Evolutionary conservation across 129 eudicot genomes (phyloP).

Genomic region (Flaveria brownii): DNA sequence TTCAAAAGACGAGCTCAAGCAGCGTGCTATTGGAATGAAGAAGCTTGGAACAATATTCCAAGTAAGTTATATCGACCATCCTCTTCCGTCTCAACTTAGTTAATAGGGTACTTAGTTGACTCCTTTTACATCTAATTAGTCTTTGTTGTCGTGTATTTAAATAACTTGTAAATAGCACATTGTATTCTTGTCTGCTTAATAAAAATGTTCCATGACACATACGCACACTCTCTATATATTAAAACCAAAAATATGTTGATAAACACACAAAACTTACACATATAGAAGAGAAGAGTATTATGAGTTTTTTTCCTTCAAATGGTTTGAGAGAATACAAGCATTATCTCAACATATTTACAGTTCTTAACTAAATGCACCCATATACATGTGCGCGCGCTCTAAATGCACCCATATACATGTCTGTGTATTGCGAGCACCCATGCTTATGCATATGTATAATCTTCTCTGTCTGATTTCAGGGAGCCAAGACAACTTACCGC

Average conservation of each 20-base stretch:
- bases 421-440: background rate
- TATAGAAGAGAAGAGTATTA: background rate
- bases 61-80: constrained; percentile 42
- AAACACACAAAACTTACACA: background rate
- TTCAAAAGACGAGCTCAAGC: constrained; percentile 62
- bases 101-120: background rate
- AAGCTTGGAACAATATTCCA: constrained; percentile 79
- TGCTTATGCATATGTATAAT: background rate
- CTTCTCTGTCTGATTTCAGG: constrained; percentile 41
- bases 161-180: too few relatives aligned
- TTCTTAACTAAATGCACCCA: background rate
- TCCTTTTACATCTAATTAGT: too few relatives aligned
- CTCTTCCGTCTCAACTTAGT: background rate
- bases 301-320: background rate
- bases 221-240: too few relatives aligned
- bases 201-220: too few relatives aligned
- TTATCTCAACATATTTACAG: background rate
- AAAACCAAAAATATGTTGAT: background rate
- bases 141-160: too few relatives aligned
- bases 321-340: background rate
- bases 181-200: too few relatives aligned
- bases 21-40: constrained; percentile 64
- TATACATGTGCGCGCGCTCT: background rate
- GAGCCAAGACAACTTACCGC: constrained; percentile 57
- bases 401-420: background rate